These are phyloP conservation scores for Cyclospora cayetanensis DNA, from an alignment of 169 alveolate species.

Conservation along the genomic window DNA sequence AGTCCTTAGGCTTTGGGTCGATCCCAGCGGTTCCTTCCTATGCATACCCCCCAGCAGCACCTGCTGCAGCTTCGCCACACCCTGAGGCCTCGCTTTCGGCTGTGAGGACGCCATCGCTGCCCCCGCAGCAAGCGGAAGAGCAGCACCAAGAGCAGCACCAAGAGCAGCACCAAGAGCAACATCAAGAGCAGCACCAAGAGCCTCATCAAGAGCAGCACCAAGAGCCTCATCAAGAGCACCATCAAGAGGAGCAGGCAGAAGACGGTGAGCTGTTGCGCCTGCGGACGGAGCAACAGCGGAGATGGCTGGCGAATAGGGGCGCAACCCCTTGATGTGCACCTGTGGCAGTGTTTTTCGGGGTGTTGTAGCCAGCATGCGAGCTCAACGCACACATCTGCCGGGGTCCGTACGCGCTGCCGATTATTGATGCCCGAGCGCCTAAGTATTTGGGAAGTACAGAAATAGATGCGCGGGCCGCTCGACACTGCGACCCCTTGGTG, in stretches of 20 bases:
- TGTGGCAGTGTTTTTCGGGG: too few relatives aligned
- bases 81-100: not conserved
- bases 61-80: not conserved
- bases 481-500: too few relatives aligned
- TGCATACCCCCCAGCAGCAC: not conserved
- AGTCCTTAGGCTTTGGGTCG: not conserved
- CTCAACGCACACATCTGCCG: too few relatives aligned
- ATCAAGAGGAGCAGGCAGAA: not conserved
- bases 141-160: not conserved
- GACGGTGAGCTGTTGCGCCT: not conserved
- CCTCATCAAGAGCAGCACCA: too few relatives aligned
- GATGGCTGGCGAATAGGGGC: not conserved
- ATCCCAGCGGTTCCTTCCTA: not conserved
- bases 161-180: not conserved
- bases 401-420: too few relatives aligned
- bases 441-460: too few relatives aligned
- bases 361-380: too few relatives aligned
- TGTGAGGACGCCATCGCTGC: not conserved
- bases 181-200: not conserved
- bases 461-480: too few relatives aligned
- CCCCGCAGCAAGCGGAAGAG: not conserved
- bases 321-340: not conserved
- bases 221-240: not conserved
- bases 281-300: not conserved
- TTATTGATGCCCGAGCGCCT: too few relatives aligned